These are phyloP conservation scores for Zopfochytrium polystomum DNA, from an alignment of 371 early-diverging fungal genomes.

Conservation along the genomic window DNA sequence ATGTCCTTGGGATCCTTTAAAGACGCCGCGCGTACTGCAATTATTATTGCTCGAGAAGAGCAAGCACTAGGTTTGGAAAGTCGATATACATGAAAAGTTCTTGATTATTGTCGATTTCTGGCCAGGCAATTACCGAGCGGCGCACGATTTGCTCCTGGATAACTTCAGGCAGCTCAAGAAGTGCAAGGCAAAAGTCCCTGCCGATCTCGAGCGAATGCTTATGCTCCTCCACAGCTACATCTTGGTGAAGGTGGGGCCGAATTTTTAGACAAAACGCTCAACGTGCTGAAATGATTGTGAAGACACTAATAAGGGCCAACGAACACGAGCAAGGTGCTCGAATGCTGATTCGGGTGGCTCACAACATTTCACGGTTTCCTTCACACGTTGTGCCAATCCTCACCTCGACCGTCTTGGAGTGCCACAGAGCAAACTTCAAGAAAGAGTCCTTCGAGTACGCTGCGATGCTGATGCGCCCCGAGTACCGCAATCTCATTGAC, in stretches of 20 bases:
- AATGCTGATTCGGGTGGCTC: conserved; percentile 51
- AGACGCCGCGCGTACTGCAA: conserved; percentile 54
- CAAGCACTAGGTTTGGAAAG: conserved; percentile 38
- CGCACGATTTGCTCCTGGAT: conserved; percentile 51
- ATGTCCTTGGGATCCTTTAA: conserved; percentile 50
- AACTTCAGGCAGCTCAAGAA: conserved; percentile 39
- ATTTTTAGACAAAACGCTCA: neutral
- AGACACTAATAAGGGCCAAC: conserved; percentile 44
- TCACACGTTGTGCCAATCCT: conserved; percentile 52
- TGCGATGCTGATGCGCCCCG: conserved; percentile 54
- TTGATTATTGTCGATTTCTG: conserved; percentile 4
- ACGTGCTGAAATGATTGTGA: no score
- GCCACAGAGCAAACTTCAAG: conserved; percentile 46
- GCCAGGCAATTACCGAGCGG: conserved; percentile 49
- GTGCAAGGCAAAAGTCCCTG: conserved; percentile 39
- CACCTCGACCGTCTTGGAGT: conserved; percentile 59
- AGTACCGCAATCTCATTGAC: conserved; percentile 48
- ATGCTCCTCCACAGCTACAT: conserved; percentile 56
- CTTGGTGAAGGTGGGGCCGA: conserved; percentile 48
- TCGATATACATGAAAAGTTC: neutral
- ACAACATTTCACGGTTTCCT: conserved; percentile 49
- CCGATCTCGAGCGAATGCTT: conserved; percentile 51
- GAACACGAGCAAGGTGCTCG: conserved; percentile 48
- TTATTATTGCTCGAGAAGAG: conserved; percentile 54
- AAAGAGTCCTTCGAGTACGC: conserved; percentile 50